Base-by-base conservation (phyloP, 2,329 filamentous ascomycete species). In the Fusarium virguliforme region DNA sequence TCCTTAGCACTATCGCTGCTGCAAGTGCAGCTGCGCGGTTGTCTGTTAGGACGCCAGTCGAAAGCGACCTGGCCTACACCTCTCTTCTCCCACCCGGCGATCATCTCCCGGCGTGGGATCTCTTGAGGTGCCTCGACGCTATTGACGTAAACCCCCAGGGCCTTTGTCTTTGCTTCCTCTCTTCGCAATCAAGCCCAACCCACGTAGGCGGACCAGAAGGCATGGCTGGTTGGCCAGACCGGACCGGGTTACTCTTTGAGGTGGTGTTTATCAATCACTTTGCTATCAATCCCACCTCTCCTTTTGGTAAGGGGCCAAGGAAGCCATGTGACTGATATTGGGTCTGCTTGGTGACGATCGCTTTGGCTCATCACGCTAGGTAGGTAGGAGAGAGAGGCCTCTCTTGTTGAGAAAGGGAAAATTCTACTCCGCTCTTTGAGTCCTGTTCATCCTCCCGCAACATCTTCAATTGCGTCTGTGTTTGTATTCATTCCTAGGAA, bases 141-240 rank as follows among this genome's bases (percentile, higher is more conserved):
- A 35, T 38, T 51, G n/a, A 62, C 57, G 59, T 37, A 59, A 51
- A 51, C 10, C 13, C 30, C 34, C 15, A 50, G 24, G 8, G 5
- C 34, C 26, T 10, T 50, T 46, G 24, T 48, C 37, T 64, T 51
- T 53, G 53, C 28, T 37, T 67, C 51, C 46, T 57, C 55, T 35
- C 3, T n/a, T 60, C 43, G 35, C 53, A 30, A 48, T 46, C 30
- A 46, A 34, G 24, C 50, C 43, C 35, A 70, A 64, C 60, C 58
- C 70, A 72, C 70, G 67, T 73, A 64, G 58, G 64, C 50, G n/a
- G 41, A 12, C 13, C 35, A 41, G n/a, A 30, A 43, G 51, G 18
- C 34, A 43, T 61, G 60, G 54, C 70, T 68, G 60, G 60, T 53
- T 40, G 41, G 55, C 32, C 41, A 40, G 40, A 35, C 41, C 18